phyloP scores from a whole-genome alignment of 768 basidiomycete genomes.

The Cubamyces sp. region DNA sequence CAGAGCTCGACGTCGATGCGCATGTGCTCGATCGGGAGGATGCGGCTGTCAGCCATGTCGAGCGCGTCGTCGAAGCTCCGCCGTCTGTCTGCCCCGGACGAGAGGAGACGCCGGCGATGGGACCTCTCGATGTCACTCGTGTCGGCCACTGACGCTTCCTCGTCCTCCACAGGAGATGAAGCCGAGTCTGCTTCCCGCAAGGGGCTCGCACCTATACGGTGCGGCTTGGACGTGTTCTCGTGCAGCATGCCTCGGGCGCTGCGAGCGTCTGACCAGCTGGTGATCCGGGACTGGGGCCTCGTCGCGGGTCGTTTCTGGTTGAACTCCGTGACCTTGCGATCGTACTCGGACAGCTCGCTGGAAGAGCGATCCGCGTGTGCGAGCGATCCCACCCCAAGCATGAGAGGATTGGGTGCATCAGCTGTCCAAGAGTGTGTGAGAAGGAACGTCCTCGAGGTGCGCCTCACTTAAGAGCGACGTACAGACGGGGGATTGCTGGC shows the following conservation, averaged over 20 bases:
- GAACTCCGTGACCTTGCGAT: conserved; percentile 40
- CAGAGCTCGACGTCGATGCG: conserved; percentile 79
- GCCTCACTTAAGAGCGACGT: conserved; percentile 28
- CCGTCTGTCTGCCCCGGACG: conserved; percentile 40
- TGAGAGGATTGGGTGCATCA: conserved; percentile 27
- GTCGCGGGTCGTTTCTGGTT: conserved; percentile 48
- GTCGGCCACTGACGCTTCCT: conserved; percentile 1
- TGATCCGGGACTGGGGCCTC: conserved; percentile 46
- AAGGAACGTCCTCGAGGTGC: neutral
- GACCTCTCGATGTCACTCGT: conserved; percentile 8
- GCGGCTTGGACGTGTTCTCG: conserved; percentile 15
- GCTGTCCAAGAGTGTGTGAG: conserved; percentile 13
- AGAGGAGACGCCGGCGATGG: conserved; percentile 15
- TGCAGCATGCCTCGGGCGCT: conserved; percentile 44
- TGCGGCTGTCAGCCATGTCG: conserved; percentile 49
- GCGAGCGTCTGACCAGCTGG: conserved; percentile 60
- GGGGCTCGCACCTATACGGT: conserved; percentile 19
- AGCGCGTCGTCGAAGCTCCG: conserved; percentile 69
- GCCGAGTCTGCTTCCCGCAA: conserved; percentile 11
- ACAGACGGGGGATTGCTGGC: conserved; percentile 76
- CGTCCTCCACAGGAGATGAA: conserved; percentile 13
- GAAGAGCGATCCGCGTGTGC: conserved; percentile 30
- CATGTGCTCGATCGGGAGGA: conserved; percentile 67
- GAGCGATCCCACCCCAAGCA: conserved; percentile 26
- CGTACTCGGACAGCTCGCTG: conserved; percentile 38